These are phyloP conservation scores for Russula lepida DNA, from an alignment of 768 basidiomycete genomes.

Conservation along the genomic window DNA sequence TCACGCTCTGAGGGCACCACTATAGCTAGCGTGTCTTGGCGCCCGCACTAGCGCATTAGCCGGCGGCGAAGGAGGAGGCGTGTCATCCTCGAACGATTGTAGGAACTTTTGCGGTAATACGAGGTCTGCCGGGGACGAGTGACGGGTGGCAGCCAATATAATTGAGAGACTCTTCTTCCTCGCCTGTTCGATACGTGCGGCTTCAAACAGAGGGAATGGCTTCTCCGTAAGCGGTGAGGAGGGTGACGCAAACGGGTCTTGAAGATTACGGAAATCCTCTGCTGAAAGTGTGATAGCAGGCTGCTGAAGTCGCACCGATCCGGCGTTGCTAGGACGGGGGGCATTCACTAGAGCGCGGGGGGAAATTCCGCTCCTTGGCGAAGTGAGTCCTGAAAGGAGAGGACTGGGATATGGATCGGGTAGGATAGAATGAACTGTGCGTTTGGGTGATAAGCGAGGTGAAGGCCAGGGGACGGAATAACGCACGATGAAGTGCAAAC, in stretches of 20 bases:
- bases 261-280: slow-evolving; percentile 14
- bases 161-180: slow-evolving; percentile 11
- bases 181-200: slow-evolving; percentile 8
- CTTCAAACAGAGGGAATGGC: slow-evolving; percentile 11
- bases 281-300: not conserved
- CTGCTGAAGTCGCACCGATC: not conserved
- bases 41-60: slow-evolving; percentile 6
- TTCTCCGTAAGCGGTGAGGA: slow-evolving; percentile 9
- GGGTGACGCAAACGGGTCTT: slow-evolving; percentile 15
- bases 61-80: slow-evolving; percentile 9
- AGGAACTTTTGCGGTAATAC: not conserved
- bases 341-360: not conserved
- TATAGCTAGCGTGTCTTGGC: slow-evolving; percentile 8
- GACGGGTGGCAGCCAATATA: not conserved
- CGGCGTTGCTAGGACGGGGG: slow-evolving; percentile 7
- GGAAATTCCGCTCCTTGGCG: not conserved
- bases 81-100: slow-evolving; percentile 3
- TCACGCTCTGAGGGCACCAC: slow-evolving; percentile 17
- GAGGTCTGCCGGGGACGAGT: slow-evolving; percentile 15
- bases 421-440: slow-evolving; percentile 12
- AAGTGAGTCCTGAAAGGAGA: not conserved
- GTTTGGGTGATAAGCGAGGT: not conserved
- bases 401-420: slow-evolving; percentile 4
- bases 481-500: slow-evolving; percentile 15
- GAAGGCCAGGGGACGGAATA: not conserved